Evolutionary conservation across 306 rosid genomes (phyloP).

Genomic region (Citrullus colocynthis): DNA sequence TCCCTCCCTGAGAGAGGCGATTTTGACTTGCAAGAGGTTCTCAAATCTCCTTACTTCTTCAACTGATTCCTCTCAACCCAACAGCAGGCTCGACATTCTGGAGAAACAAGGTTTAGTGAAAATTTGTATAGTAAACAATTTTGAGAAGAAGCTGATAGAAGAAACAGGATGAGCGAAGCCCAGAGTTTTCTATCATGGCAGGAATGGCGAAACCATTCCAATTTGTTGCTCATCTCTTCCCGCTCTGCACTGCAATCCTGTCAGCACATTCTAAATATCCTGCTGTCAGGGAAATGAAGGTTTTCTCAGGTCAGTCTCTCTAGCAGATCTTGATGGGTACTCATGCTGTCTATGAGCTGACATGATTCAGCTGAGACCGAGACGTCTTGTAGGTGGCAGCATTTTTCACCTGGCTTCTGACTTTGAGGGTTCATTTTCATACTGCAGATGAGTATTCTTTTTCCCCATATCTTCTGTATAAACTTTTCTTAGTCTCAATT

Average conservation of each 20-base stretch:
- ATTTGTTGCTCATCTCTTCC: not conserved
- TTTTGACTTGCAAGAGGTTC: conserved; percentile 62
- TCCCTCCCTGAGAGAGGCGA: conserved; percentile 60
- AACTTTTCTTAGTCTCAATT: not conserved
- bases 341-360: not conserved
- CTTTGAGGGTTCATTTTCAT: not conserved
- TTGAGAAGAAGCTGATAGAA: not conserved
- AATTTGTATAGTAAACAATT: not conserved
- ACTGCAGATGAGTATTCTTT: conserved; percentile 2
- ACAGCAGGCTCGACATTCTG: not conserved
- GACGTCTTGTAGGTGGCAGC: not conserved
- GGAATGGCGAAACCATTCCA: not conserved
- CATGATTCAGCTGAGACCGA: not conserved
- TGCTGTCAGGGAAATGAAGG: not conserved
- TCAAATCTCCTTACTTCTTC: conserved; percentile 65
- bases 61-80: conserved; percentile 23
- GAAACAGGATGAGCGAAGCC: not conserved
- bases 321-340: not conserved
- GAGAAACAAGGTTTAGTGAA: not conserved
- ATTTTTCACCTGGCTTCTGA: not conserved
- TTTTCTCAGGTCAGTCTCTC: not conserved
- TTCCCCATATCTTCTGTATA: conserved; percentile 1
- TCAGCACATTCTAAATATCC: not conserved
- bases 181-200: not conserved
- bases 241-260: not conserved